Evolutionary conservation across 2,329 filamentous ascomycete species (phyloP).

Genomic region (Aspergillus sp.): DNA sequence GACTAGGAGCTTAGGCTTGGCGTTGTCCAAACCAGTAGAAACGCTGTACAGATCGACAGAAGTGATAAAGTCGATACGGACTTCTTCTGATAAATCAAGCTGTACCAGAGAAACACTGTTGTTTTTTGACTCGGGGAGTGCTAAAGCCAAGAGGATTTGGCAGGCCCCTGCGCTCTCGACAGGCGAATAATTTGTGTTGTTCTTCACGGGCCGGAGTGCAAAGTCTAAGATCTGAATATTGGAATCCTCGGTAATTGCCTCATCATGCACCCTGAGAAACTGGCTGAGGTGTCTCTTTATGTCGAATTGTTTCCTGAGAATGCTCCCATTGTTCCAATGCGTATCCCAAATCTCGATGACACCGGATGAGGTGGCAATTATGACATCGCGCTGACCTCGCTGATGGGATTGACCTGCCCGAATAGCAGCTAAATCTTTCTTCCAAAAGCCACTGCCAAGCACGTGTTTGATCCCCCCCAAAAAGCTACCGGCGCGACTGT

Average conservation of each 20-base stretch:
- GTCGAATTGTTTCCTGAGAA: conserved; percentile 70
- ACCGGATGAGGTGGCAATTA: conserved; percentile 75
- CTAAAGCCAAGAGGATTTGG: conserved; percentile 61
- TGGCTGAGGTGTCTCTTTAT: conserved; percentile 63
- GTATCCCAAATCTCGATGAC: conserved; percentile 83
- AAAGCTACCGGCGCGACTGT: conserved; percentile 56
- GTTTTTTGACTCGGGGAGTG: conserved; percentile 48
- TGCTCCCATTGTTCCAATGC: conserved; percentile 81
- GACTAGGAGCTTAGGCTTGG: conserved; percentile 69
- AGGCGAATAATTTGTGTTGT: conserved; percentile 46
- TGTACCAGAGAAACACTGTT: conserved; percentile 76
- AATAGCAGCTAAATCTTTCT: conserved; percentile 78
- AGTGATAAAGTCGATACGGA: conserved; percentile 64
- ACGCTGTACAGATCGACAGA: conserved; percentile 64
- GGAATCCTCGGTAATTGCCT: conserved; percentile 54
- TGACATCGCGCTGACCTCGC: conserved; percentile 80
- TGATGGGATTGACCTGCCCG: conserved; percentile 69
- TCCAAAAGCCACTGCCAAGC: conserved; percentile 67
- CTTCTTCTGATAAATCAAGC: conserved; percentile 57
- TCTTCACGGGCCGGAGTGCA: conserved; percentile 51
- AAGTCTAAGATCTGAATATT: conserved; percentile 79
- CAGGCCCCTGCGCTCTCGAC: conserved; percentile 51
- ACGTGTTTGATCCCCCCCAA: conserved; percentile 79
- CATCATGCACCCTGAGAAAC: conserved; percentile 53
- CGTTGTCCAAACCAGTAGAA: conserved; percentile 18